Conservation (phyloP, 169 alveolate species). For the Plasmodium vivax region DNA sequence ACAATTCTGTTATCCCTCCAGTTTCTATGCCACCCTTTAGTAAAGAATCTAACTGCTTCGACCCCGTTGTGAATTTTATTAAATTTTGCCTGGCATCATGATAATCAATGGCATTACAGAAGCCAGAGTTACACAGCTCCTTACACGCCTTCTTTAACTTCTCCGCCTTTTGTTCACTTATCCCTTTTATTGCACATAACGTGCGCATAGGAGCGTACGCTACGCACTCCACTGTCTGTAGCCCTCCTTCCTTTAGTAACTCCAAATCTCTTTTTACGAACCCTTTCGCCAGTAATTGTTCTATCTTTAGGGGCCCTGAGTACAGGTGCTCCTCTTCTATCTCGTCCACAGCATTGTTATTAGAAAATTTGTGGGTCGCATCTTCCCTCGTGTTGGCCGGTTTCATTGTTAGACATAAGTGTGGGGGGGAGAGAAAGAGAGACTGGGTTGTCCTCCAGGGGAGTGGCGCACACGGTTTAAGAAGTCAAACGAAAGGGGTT, state of each 20-base stretch:
- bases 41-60: conserved; percentile 93
- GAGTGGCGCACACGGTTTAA: background rate
- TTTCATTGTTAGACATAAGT: conserved; percentile 47
- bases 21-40: conserved; percentile 99
- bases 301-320: conserved; percentile 86
- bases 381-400: conserved; percentile 75
- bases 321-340: conserved; percentile 77
- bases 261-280: conserved; percentile 92
- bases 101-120: conserved; percentile 93
- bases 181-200: conserved; percentile 94
- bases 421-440: background rate
- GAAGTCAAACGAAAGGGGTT: background rate
- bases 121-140: conserved; percentile 92
- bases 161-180: conserved; percentile 96
- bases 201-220: conserved; percentile 93
- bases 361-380: conserved; percentile 38
- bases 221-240: conserved; percentile 92
- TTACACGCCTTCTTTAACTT: conserved; percentile 94
- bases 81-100: conserved; percentile 93
- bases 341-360: conserved; percentile 52
- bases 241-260: conserved; percentile 90
- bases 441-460: background rate
- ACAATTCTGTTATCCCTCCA: conserved; percentile 96
- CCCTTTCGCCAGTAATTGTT: conserved; percentile 88
- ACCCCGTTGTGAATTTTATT: conserved; percentile 95